Percentiles rank a stretch among this genome's conserved stretches.
Evolutionary conservation across 345 rosid species (phyloP).

Genomic region (Toxicodendron radicans): DNA sequence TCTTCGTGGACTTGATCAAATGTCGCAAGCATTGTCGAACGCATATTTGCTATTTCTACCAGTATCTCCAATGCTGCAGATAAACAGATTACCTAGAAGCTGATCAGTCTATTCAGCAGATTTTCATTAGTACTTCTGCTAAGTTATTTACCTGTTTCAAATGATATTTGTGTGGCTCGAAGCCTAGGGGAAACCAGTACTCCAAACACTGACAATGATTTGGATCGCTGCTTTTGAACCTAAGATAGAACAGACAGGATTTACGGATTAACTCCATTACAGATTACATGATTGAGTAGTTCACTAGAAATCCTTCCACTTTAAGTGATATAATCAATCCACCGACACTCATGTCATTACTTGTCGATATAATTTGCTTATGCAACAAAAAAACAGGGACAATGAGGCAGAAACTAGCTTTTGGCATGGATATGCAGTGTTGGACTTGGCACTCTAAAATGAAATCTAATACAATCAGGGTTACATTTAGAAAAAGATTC

Average conservation of each 20-base stretch:
- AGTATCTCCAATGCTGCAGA: constrained; percentile 72
- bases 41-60: constrained; percentile 77
- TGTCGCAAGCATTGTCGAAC: constrained; percentile 53
- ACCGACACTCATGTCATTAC: not conserved
- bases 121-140: constrained; percentile 11
- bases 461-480: not conserved
- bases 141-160: constrained; percentile 68
- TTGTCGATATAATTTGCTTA: not conserved
- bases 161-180: constrained; percentile 73
- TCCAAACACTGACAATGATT: constrained; percentile 71
- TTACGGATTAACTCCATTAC: not conserved
- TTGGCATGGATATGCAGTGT: not conserved
- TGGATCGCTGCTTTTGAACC: constrained; percentile 74
- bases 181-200: constrained; percentile 89
- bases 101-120: not conserved
- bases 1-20: constrained; percentile 41
- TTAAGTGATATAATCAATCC: not conserved
- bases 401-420: not conserved
- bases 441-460: not conserved
- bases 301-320: not conserved
- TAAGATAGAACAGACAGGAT: constrained; percentile 20
- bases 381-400: not conserved
- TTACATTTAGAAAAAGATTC: not conserved
- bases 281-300: not conserved
- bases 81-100: not conserved